Evolutionary conservation across 1,284 basidiomycete genomes (phyloP).

Genomic region (Cutaneotrichosporon cavernicola): DNA sequence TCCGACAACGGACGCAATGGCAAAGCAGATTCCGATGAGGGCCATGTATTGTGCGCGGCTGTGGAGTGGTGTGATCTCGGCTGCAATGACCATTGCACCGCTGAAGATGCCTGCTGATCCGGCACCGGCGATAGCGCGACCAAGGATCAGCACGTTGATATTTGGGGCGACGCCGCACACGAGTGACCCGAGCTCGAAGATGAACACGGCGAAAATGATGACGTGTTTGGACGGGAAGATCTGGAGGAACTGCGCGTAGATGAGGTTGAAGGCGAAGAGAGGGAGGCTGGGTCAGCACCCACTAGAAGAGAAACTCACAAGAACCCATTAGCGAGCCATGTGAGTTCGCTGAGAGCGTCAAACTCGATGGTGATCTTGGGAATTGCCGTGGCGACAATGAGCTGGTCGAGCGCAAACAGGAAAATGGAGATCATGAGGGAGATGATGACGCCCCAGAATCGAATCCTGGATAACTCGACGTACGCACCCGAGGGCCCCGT

Average conservation of each 20-base stretch:
- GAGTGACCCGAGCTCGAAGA: constrained; percentile 58
- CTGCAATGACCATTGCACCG: constrained; percentile 49
- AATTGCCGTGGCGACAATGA: constrained; percentile 54
- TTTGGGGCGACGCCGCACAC: constrained; percentile 58
- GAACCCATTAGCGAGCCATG: constrained; percentile 51
- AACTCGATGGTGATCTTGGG: constrained; percentile 52
- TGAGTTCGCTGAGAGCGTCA: constrained; percentile 53
- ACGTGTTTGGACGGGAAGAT: constrained; percentile 54
- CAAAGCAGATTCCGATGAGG: constrained; percentile 45
- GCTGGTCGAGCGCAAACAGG: constrained; percentile 53
- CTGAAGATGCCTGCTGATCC: constrained; percentile 58
- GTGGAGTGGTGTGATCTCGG: constrained; percentile 47
- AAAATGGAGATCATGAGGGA: constrained; percentile 47
- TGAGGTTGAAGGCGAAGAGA: constrained; percentile 51
- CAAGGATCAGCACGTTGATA: constrained; percentile 56
- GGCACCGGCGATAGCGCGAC: constrained; percentile 57
- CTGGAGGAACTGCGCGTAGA: constrained; percentile 52
- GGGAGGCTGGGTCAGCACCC: constrained; percentile 37
- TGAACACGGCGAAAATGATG: constrained; percentile 54
- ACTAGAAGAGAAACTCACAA: constrained; percentile 31
- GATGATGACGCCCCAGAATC: constrained; percentile 43
- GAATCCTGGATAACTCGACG: constrained; percentile 15
- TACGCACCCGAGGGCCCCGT: constrained; percentile 4
- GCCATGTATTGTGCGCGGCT: constrained; percentile 44
- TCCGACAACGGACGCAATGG: constrained; percentile 52